Percentiles rank a stretch among this genome's conserved stretches.
Evolutionary conservation across 495 filamentous ascomycete species (phyloP).

Genomic region (Neurospora africana): DNA sequence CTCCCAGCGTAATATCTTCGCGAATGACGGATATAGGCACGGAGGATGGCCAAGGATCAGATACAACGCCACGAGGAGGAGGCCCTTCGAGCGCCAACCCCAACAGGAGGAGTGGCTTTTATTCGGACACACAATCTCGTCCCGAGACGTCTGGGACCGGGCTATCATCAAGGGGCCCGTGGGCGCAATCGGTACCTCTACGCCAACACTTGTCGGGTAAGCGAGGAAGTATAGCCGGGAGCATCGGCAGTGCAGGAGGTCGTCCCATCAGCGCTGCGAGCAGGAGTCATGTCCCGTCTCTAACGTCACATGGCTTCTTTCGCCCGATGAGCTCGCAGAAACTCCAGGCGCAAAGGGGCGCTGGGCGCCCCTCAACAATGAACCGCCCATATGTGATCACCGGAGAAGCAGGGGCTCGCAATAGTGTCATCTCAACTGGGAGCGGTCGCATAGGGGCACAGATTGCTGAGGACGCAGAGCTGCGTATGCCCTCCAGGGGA

Average conservation of each 20-base stretch:
- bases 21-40: slow-evolving; percentile 72
- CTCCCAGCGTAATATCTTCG: slow-evolving; percentile 67
- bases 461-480: slow-evolving; percentile 43
- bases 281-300: slow-evolving; percentile 77
- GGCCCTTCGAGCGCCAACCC: slow-evolving; percentile 8
- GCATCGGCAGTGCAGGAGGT: slow-evolving; percentile 33
- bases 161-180: slow-evolving; percentile 40
- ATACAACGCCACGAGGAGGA: slow-evolving; percentile 21
- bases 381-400: slow-evolving; percentile 23
- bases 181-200: slow-evolving; percentile 38
- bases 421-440: slow-evolving; percentile 39
- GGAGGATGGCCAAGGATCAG: slow-evolving; percentile 36
- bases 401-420: slow-evolving; percentile 32
- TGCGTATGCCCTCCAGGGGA: slow-evolving; percentile 52
- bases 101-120: slow-evolving; percentile 26
- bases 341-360: slow-evolving; percentile 78
- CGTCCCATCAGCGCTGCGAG: slow-evolving; percentile 60
- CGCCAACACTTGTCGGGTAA: slow-evolving; percentile 32
- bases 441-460: slow-evolving; percentile 22
- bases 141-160: slow-evolving; percentile 40
- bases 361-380: slow-evolving; percentile 29
- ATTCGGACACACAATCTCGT: slow-evolving; percentile 37
- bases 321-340: slow-evolving; percentile 94
- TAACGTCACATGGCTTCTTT: slow-evolving; percentile 87
- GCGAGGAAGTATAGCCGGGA: slow-evolving; percentile 30